A percentile compares a stretch with the other conserved stretches of the same genome.
phyloP scores from a whole-genome alignment of 2,329 filamentous ascomycete species.

The Aspergillus melleus region DNA sequence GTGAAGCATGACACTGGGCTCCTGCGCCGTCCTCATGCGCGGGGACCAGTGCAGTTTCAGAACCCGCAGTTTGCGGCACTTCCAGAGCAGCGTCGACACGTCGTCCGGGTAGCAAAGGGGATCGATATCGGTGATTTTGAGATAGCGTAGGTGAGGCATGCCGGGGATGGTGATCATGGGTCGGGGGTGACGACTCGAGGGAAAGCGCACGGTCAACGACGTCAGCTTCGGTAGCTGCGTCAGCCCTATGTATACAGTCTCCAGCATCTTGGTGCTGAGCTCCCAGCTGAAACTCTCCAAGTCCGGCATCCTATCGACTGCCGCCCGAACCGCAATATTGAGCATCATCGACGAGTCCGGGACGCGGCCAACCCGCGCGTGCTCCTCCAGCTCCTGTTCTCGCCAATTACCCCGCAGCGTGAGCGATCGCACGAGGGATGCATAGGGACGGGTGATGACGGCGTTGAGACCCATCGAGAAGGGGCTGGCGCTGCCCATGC shows the following conservation, averaged over 20 bases:
- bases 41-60: constrained; percentile 62
- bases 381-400: constrained; percentile 58
- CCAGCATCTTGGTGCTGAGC: constrained; percentile 60
- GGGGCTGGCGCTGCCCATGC: constrained; percentile 62
- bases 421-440: constrained; percentile 54
- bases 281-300: constrained; percentile 61
- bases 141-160: constrained; percentile 54
- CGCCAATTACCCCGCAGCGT: constrained; percentile 58
- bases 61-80: constrained; percentile 56
- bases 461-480: constrained; percentile 65
- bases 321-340: constrained; percentile 60
- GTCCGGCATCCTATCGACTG: constrained; percentile 59
- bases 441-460: constrained; percentile 57
- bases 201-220: constrained; percentile 57
- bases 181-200: constrained; percentile 56
- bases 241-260: constrained; percentile 60
- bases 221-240: constrained; percentile 50
- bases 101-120: constrained; percentile 66
- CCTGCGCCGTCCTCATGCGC: constrained; percentile 60
- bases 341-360: constrained; percentile 66
- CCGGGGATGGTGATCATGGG: constrained; percentile 58
- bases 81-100: constrained; percentile 55
- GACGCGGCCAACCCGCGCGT: constrained; percentile 57
- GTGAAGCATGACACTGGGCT: constrained; percentile 56
- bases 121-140: constrained; percentile 61